phyloP scores from a whole-genome alignment of 2,329 filamentous ascomycete genomes.

The Macrophomina phaseolina region DNA sequence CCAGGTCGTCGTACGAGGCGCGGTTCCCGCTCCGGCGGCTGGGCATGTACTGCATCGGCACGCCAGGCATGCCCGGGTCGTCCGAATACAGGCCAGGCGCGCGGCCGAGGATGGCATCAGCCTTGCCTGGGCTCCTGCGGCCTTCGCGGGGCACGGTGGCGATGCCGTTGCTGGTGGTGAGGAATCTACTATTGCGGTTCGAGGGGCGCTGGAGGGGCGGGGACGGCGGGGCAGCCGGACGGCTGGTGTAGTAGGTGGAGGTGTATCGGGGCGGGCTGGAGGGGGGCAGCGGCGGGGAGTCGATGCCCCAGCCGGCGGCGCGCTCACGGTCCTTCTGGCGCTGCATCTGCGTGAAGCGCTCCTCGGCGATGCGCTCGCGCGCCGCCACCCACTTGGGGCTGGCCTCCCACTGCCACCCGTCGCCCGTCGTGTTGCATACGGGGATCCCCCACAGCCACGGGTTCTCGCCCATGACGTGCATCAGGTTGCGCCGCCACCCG shows the following conservation, averaged over 20 bases:
- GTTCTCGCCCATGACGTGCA: constrained; percentile 78
- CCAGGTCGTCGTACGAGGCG: constrained; percentile 22
- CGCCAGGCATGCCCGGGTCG: constrained; percentile 27
- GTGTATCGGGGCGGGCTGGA: constrained; percentile 9
- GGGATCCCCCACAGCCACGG: constrained; percentile 80
- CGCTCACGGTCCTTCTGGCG: constrained; percentile 68
- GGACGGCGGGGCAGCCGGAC: background rate
- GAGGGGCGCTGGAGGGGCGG: background rate
- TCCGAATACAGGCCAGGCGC: constrained; percentile 44
- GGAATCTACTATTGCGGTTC: constrained; percentile 37
- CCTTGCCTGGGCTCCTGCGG: constrained; percentile 47
- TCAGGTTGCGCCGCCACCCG: constrained; percentile 78
- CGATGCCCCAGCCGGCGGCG: constrained; percentile 69
- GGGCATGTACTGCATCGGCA: constrained; percentile 49
- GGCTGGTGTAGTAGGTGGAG: constrained; percentile 11
- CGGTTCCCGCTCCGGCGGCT: constrained; percentile 30
- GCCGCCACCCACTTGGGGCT: constrained; percentile 78
- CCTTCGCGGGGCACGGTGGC: constrained; percentile 41
- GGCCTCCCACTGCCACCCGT: constrained; percentile 94
- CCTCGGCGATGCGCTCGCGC: constrained; percentile 62
- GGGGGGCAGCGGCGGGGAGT: constrained; percentile 27
- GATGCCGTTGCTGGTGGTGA: constrained; percentile 43
- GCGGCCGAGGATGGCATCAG: constrained; percentile 49
- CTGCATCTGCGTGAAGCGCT: constrained; percentile 44
- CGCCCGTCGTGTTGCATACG: constrained; percentile 82